Evolutionary conservation across 2,329 filamentous ascomycete genomes (phyloP).

Genomic region (Neonectria ditissima): DNA sequence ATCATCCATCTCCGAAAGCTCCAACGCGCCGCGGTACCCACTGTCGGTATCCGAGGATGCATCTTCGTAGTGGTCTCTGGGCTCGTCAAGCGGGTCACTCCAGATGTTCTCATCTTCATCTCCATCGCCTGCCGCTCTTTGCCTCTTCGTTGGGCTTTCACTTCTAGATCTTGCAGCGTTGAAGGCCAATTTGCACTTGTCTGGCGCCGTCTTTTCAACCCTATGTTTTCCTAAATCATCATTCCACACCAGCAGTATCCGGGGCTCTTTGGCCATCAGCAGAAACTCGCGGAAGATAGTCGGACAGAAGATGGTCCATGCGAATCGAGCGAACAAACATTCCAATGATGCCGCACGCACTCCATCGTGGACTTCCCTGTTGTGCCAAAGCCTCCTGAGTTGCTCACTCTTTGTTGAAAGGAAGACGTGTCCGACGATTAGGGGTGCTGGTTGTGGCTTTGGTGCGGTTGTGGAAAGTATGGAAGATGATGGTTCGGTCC

Average conservation of each 20-base stretch:
- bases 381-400: not conserved
- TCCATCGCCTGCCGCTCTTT: not conserved
- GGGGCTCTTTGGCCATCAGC: not conserved
- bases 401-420: not conserved
- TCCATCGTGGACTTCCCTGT: not conserved
- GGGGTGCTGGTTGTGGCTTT: not conserved
- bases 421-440: conserved; percentile 1
- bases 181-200: not conserved
- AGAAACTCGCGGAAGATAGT: conserved; percentile 7
- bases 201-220: not conserved
- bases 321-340: conserved; percentile 8
- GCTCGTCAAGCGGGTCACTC: not conserved
- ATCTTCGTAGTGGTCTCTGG: not conserved
- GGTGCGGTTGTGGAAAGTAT: not conserved
- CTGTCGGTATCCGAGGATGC: not conserved
- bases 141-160: conserved; percentile 11
- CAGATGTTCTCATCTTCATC: not conserved
- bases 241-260: not conserved
- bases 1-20: not conserved
- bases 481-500: not conserved
- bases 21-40: not conserved
- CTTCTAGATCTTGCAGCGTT: conserved; percentile 1
- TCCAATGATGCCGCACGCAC: not conserved
- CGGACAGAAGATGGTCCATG: conserved; percentile 4
- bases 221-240: not conserved